Conservation (phyloP, 2,329 filamentous ascomycete genomes). For the Penicillium hesseltinei region DNA sequence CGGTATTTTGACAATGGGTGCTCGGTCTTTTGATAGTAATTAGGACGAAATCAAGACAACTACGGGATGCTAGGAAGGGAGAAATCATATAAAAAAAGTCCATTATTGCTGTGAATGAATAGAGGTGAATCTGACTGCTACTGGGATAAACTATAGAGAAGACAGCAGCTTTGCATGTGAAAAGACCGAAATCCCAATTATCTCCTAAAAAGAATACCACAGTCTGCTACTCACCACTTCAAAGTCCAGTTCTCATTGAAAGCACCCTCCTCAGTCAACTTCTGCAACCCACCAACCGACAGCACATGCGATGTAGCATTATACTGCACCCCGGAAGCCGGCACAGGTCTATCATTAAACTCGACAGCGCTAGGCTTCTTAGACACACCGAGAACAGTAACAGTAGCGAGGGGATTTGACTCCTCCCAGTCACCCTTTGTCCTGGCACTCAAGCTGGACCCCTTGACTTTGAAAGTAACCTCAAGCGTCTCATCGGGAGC, state of each 20-base stretch:
- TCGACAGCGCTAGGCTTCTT: constrained; percentile 45
- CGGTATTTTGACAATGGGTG: background rate
- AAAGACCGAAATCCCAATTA: background rate
- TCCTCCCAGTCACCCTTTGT: constrained; percentile 56
- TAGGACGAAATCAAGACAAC: background rate
- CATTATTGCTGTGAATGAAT: background rate
- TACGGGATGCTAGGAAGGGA: too few species aligned
- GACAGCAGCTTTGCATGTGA: background rate
- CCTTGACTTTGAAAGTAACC: constrained; percentile 42
- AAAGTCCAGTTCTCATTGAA: constrained; percentile 59
- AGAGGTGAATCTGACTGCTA: background rate
- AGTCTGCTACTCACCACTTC: constrained; percentile 55
- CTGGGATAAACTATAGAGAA: background rate
- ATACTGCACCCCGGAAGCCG: constrained; percentile 47
- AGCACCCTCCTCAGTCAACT: constrained; percentile 53
- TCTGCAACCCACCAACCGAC: constrained; percentile 51
- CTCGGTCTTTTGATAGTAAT: background rate
- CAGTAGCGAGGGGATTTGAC: constrained; percentile 57
- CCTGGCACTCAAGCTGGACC: constrained; percentile 48
- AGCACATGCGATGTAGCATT: constrained; percentile 51
- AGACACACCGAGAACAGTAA: constrained; percentile 61
- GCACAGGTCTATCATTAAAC: constrained; percentile 52
- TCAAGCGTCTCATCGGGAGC: constrained; percentile 55
- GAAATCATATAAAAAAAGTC: too few species aligned
- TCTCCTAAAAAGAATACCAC: background rate